Conservation (phyloP, 345 rosid species). For the Citrus medica region DNA sequence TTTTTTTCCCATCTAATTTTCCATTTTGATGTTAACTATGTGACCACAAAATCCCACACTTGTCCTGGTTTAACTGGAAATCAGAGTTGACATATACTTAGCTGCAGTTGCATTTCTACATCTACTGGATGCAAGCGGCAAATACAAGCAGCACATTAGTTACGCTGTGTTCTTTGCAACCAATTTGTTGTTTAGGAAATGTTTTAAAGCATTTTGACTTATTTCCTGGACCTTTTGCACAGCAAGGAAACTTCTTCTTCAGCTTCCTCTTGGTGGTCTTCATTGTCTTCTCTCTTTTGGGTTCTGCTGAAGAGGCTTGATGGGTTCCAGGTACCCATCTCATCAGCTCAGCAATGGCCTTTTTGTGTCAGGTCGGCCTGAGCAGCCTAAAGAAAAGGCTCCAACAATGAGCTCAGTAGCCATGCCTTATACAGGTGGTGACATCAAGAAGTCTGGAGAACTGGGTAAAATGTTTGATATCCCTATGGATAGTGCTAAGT, state of each 20-base stretch:
- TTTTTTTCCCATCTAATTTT: not conserved
- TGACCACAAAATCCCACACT: not conserved
- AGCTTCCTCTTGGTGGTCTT: slow-evolving; percentile 5
- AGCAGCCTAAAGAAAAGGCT: slow-evolving; percentile 82
- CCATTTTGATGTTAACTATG: not conserved
- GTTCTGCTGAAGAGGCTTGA: slow-evolving; percentile 27
- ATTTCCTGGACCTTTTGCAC: not conserved
- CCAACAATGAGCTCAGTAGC: slow-evolving; percentile 88
- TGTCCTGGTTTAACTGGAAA: not conserved
- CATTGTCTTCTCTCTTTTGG: slow-evolving; percentile 11
- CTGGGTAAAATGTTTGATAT: slow-evolving; percentile 97
- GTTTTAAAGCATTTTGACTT: not conserved
- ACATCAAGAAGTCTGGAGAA: slow-evolving; percentile 91
- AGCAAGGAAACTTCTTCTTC: slow-evolving; percentile 23
- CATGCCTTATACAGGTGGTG: slow-evolving; percentile 97
- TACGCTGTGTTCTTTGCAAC: not conserved
- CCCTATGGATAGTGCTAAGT: slow-evolving; percentile 57
- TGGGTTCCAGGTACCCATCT: slow-evolving; percentile 92
- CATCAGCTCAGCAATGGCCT: slow-evolving; percentile 90
- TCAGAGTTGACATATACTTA: not conserved
- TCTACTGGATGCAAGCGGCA: not conserved
- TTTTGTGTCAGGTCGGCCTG: slow-evolving; percentile 92
- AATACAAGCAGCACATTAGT: not conserved
- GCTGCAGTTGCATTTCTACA: not conserved
- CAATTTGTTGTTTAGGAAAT: not conserved